Percentiles rank a stretch among this genome's conserved stretches.
Conservation (phyloP, 305 asterid species). For the Fraxinus latifolia region DNA sequence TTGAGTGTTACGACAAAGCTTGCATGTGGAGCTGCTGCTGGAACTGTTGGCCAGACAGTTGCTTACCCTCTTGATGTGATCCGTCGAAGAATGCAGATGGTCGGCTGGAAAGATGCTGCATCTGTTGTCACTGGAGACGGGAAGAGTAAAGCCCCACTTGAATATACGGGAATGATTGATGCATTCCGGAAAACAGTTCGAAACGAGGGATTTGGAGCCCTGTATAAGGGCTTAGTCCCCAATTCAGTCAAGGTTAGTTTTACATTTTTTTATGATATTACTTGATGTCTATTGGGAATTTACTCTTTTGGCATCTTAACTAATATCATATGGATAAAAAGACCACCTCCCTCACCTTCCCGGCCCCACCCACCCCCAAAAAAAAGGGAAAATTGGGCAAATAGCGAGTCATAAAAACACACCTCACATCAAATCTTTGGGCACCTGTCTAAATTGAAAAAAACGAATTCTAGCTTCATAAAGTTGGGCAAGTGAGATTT, state of each 20-base stretch:
- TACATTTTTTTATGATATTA: not conserved
- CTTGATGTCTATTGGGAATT: not conserved
- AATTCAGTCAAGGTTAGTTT: constrained; percentile 83
- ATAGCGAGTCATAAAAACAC: not conserved
- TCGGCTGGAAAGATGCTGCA: constrained; percentile 85
- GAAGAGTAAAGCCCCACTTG: constrained; percentile 54
- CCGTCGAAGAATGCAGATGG: constrained; percentile 97
- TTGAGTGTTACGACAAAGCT: constrained; percentile 78
- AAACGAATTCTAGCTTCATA: not conserved
- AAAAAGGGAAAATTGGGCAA: not conserved
- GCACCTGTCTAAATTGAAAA: not conserved
- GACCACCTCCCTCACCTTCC: not conserved
- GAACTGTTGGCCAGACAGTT: constrained; percentile 91
- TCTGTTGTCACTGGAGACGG: constrained; percentile 77
- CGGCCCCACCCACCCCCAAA: not conserved
- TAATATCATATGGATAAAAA: not conserved
- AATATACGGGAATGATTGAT: constrained; percentile 82
- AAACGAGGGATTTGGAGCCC: constrained; percentile 79
- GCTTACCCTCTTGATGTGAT: constrained; percentile 93
- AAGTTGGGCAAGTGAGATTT: not conserved
- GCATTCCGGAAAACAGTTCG: constrained; percentile 83
- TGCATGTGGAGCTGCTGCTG: constrained; percentile 91
- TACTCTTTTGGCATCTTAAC: not conserved
- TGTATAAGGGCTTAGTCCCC: constrained; percentile 90
- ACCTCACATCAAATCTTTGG: not conserved